Base-by-base conservation (phyloP, 495 filamentous ascomycete genomes). In the Penicillium fimorum region DNA sequence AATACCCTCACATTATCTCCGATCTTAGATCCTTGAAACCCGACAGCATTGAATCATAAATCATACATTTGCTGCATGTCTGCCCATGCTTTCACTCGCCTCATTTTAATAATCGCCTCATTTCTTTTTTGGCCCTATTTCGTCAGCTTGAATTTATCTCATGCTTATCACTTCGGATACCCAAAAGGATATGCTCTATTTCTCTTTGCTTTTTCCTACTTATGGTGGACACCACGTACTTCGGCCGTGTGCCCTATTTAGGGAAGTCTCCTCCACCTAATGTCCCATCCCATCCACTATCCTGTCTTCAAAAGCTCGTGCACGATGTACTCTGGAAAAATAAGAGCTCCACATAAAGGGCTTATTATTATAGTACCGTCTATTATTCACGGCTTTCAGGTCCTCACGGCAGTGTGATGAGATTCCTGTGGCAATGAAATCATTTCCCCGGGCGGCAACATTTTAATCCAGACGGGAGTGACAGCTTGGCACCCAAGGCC, bases 191-290 rank as follows among this genome's bases (percentile, higher is more conserved):
- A 17, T 13, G 8, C 7, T 44, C 44, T 24, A 2, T 50, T 25
- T 53, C 40, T 30, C 20, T 46, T 49, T 56, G 30, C 30, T 45
- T 58, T 51, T 47, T 29, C 40, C 17, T 50, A 18, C 24, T 48
- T n/a, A 7, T 18, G 2, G 13, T 47, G 15, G 42, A 47, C 40
- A 49, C 49, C 37, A 44, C 25, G n/a, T 42, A 52, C 20, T 60
- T 72, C 70, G 70, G 70, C 65, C 56, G 33, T 69, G 47, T 62
- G 51, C 50, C 70, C 62, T 33, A 42, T 66, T 70, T 32, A 43
- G 67, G 70, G n/a, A 67, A 63, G 35, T 48, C 20, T 45, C 60
- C 58, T 64, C 60, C 54, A 60, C 56, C 43, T 52, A 42, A 55
- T 43, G 58, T 61, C 43, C 45, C 61, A 63, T 58, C 38, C 18